Conservation (phyloP, 106 monocot genomes). For the Acorus gramineus region DNA sequence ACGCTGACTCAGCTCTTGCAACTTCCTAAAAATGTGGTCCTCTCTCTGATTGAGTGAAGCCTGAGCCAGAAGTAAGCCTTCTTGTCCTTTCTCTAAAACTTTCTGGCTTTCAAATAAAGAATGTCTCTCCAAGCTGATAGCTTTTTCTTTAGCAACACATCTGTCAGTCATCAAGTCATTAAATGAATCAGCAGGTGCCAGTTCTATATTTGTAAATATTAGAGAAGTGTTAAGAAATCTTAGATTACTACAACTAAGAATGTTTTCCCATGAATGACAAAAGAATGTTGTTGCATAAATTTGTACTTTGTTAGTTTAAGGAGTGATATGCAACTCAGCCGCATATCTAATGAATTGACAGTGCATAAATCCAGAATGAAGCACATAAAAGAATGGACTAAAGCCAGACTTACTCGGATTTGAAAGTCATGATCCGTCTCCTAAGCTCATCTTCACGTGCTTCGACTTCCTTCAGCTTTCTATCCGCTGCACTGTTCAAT, state of each 20-base stretch:
- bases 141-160: conserved; percentile 65
- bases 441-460: conserved; percentile 87
- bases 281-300: too few species aligned
- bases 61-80: conserved; percentile 47
- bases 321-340: too few species aligned
- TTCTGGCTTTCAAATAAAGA: conserved; percentile 58
- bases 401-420: conserved; percentile 49
- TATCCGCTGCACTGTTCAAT: conserved; percentile 33
- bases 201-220: not conserved
- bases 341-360: too few species aligned
- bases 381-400: conserved; percentile 1
- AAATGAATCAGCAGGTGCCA: not conserved
- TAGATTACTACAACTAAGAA: too few species aligned
- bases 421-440: conserved; percentile 37
- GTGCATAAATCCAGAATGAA: conserved; percentile 1
- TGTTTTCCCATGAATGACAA: too few species aligned
- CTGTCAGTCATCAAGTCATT: conserved; percentile 17
- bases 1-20: conserved; percentile 26
- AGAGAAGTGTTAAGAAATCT: too few species aligned
- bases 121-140: conserved; percentile 50
- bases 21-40: conserved; percentile 36
- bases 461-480: conserved; percentile 75
- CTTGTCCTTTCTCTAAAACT: conserved; percentile 63
- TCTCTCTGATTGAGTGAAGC: conserved; percentile 62
- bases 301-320: too few species aligned